Base-by-base conservation (phyloP, 2,329 filamentous ascomycete genomes). In the Microcyclospora pomicola region DNA sequence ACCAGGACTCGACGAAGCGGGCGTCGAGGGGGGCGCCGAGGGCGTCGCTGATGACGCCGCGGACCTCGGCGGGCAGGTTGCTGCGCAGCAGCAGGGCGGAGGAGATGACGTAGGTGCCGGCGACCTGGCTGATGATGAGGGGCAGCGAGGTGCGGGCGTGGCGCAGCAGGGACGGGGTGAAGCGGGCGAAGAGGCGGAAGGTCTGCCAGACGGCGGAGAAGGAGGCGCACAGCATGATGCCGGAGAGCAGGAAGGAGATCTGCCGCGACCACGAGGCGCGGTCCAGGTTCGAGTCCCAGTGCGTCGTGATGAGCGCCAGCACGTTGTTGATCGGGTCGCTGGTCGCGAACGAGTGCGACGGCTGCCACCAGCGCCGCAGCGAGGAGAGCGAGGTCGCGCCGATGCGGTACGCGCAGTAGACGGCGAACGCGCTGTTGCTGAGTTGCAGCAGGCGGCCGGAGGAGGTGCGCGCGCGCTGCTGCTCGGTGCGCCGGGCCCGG, bases 341-440 rank as follows among this genome's bases (percentile, higher is more conserved):
- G 37, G 74, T 74, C 19, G 79, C 71, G 59, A 84, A 79, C 29
- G 73, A 61, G 7, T 62, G 59, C 33, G 53, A 58, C 15, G 61
- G 63, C 32, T 55, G 51, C 46, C 52, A 55, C 37, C 58, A 54
- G 7, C 82, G 77, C 4, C 77, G 77, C 4, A 82, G 47, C 1
- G 75, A 79, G 1, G 80, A 78, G 5, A 87, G 53, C 0, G 69
- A 68, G 0, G 82, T 91, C 1, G 83, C 80, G 13, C 73, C 57
- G 46, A 93, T 81, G 38, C 85, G 81, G 61, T 91, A 92, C 27
- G 88, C 63, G 64, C 85, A 93, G 67, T 93, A 93, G 35, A 80
- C 46, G 38, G 82, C 78, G 58, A 93, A 93, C 15, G 68, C 60
- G 45, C 82, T 80, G 32, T 77, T 70, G 43, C 68, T 72, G 63